Conservation (phyloP, 2,329 filamentous ascomycete genomes). For the Blastomyces gilchristii region DNA sequence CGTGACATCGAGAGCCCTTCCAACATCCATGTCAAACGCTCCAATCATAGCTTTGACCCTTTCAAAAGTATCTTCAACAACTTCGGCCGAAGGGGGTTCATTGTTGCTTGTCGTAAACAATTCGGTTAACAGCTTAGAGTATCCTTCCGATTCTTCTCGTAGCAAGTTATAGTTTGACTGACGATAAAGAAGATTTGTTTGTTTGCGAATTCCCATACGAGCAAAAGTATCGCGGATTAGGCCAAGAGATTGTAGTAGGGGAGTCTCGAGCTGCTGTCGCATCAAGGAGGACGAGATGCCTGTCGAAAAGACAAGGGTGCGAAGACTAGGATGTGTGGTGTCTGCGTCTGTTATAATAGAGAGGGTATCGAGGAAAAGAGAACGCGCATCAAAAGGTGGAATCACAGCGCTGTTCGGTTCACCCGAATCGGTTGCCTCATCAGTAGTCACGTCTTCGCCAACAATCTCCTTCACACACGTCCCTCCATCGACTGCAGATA, state of each 20-base stretch:
- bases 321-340: slow-evolving; percentile 47
- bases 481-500: slow-evolving; percentile 61
- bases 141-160: slow-evolving; percentile 91
- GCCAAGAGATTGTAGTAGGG: slow-evolving; percentile 62
- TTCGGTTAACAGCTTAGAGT: slow-evolving; percentile 90
- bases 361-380: slow-evolving; percentile 72
- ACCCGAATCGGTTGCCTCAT: slow-evolving; percentile 39
- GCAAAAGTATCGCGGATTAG: slow-evolving; percentile 78
- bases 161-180: slow-evolving; percentile 95
- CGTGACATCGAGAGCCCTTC: slow-evolving; percentile 84
- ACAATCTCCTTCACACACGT: slow-evolving; percentile 64
- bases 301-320: slow-evolving; percentile 60
- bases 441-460: slow-evolving; percentile 41
- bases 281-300: slow-evolving; percentile 61
- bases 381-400: slow-evolving; percentile 48
- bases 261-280: slow-evolving; percentile 72
- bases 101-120: slow-evolving; percentile 79
- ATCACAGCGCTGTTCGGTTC: slow-evolving; percentile 31
- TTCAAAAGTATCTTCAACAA: slow-evolving; percentile 78
- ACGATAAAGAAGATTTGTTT: slow-evolving; percentile 85
- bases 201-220: slow-evolving; percentile 73
- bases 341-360: slow-evolving; percentile 69
- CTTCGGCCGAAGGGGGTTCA: slow-evolving; percentile 60
- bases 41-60: slow-evolving; percentile 89
- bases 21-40: slow-evolving; percentile 93